These are phyloP conservation scores for Echeveria elegans DNA, from an alignment of 164 flowering plant genomes.

Conservation along the genomic window DNA sequence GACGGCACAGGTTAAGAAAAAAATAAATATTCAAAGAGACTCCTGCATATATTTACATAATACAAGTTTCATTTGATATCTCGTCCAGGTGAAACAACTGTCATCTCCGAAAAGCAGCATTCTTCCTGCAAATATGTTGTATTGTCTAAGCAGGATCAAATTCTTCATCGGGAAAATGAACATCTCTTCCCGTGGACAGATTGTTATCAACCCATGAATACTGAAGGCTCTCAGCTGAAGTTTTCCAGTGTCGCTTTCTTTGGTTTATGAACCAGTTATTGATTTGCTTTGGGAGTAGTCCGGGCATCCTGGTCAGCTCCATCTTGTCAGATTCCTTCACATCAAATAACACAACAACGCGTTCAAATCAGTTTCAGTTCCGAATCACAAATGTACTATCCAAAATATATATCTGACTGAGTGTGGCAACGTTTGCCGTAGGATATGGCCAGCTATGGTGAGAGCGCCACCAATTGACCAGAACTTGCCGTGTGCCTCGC, in stretches of 20 bases:
- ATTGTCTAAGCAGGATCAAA: background rate
- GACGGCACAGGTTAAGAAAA: no score
- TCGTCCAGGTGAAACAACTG: no score
- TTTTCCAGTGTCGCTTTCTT: constrained; percentile 64
- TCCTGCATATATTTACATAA: no score
- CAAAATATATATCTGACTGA: background rate
- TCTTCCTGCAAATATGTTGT: no score
- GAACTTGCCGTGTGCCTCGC: constrained; percentile 43
- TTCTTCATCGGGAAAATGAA: background rate
- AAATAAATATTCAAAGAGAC: no score
- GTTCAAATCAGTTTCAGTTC: background rate
- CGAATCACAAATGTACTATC: no score
- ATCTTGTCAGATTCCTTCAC: constrained; percentile 59
- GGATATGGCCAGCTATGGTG: constrained; percentile 69
- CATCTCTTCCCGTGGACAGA: constrained; percentile 26
- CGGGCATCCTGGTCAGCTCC: constrained; percentile 41
- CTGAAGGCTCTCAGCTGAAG: constrained; percentile 54
- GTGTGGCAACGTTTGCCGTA: constrained; percentile 27
- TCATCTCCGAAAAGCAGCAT: no score
- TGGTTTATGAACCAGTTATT: constrained; percentile 76
- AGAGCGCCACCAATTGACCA: constrained; percentile 57
- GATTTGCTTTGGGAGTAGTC: constrained; percentile 59
- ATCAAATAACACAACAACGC: background rate
- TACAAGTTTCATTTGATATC: background rate
- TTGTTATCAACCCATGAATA: constrained; percentile 31